Evolutionary conservation across 23 red algal genomes (phyloP), one percentile per base, ranked within the genome.

Genomic region (Gracilaria gracilis): DNA sequence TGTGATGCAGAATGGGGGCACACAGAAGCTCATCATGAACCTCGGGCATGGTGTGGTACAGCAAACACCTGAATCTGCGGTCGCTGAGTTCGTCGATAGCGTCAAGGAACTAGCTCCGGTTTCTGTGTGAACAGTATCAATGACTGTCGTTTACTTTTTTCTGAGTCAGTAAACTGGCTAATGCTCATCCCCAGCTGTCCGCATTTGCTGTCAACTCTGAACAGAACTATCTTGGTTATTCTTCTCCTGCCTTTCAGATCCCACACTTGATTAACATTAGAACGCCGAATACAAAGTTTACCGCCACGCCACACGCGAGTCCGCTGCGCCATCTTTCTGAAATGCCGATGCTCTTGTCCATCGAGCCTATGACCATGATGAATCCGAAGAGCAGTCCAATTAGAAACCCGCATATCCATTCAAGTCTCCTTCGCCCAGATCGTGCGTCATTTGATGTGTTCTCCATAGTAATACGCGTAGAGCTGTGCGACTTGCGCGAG

Each of bases 21-120:
- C 15, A 42, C 53, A 84, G 31, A 62, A 75, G 54, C 79, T 95
- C 23, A 95, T 98, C 34, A 67, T 98, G 3, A 98, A 98, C 59
- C 48, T 98, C 15, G 96, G 96, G 4, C 96, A 95, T 59, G 96
- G 96, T 25, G 91, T 98, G 2, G 74, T 91, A 25, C 86, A 94
- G 71, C 84, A 86, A 61, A 98, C 96, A 21, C 96, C 96, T 42
- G 96, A 98, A 65, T 48, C 59, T 3, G 80, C 87, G 15, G 96
- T 98, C 20, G 87, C 62, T 33, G 28, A 75, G 2, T 94, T 93
- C 78, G 93, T 91, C 81, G 82, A 98, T 50, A 24, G 66, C 25
- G 96, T 86, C 42, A 82, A 82, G 19, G 21, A 65, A 7, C 58
- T 82, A 40, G 29, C 79, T 8, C 79, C 79, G 4, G 27, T 82